These are phyloP conservation scores for Trametes villosa DNA, from an alignment of 768 basidiomycete genomes.

Conservation along the genomic window DNA sequence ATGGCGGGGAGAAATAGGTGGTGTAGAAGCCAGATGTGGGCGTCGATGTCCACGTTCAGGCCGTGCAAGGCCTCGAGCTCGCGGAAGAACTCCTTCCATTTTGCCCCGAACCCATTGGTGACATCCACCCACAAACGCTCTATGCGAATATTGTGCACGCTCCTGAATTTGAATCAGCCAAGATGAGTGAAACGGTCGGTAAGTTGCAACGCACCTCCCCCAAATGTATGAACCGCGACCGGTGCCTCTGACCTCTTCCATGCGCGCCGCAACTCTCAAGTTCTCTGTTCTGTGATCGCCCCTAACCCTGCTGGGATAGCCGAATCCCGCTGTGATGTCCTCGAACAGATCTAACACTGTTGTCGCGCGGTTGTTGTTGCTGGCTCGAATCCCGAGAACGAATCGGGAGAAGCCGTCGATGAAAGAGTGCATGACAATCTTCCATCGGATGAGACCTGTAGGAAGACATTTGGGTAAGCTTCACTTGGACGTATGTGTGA, in stretches of 20 bases:
- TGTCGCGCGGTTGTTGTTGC: slow-evolving; percentile 44
- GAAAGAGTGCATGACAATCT: slow-evolving; percentile 45
- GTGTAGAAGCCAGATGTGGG: slow-evolving; percentile 34
- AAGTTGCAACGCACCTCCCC: slow-evolving; percentile 23
- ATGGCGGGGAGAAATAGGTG: slow-evolving; percentile 25
- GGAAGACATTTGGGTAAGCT: background rate
- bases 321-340: slow-evolving; percentile 27
- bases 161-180: slow-evolving; percentile 5
- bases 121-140: slow-evolving; percentile 37
- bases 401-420: slow-evolving; percentile 47
- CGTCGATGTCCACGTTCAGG: slow-evolving; percentile 26
- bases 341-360: slow-evolving; percentile 46
- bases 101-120: slow-evolving; percentile 29
- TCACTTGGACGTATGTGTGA: background rate
- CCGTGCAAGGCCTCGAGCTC: slow-evolving; percentile 28
- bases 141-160: slow-evolving; percentile 34
- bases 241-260: slow-evolving; percentile 39
- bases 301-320: slow-evolving; percentile 34
- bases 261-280: slow-evolving; percentile 35
- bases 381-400: slow-evolving; percentile 40
- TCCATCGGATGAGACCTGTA: slow-evolving; percentile 41
- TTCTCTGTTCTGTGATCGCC: slow-evolving; percentile 49
- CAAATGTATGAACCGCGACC: slow-evolving; percentile 38
- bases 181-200: background rate
- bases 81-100: slow-evolving; percentile 36